phyloP scores from a whole-genome alignment of 2,329 filamentous ascomycete genomes.

The Verticillium albo-atrum region DNA sequence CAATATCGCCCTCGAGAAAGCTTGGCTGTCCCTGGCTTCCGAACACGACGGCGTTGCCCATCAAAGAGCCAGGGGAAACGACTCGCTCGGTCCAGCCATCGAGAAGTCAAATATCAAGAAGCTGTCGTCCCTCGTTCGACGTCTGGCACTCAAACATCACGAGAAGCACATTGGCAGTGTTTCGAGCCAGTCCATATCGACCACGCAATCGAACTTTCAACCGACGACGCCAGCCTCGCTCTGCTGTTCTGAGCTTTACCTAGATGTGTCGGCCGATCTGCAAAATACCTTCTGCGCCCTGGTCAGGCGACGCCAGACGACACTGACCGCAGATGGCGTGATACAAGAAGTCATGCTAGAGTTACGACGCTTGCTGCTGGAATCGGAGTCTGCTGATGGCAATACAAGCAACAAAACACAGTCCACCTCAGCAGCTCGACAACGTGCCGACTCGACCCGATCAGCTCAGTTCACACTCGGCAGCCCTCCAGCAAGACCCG shows the following conservation, averaged over 20 bases:
- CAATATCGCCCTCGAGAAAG: conserved; percentile 72
- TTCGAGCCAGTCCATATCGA: conserved; percentile 22
- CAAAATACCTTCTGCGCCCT: conserved; percentile 46
- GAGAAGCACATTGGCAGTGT: conserved; percentile 39
- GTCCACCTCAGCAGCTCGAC: background rate
- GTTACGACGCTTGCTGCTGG: conserved; percentile 4
- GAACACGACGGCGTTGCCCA: conserved; percentile 45
- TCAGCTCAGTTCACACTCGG: conserved; percentile 3
- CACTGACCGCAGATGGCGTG: conserved; percentile 39
- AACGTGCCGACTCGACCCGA: conserved; percentile 8
- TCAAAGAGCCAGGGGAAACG: conserved; percentile 26
- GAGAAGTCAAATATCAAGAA: conserved; percentile 30
- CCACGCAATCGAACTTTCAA: conserved; percentile 20
- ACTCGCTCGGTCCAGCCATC: conserved; percentile 25
- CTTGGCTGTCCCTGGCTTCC: conserved; percentile 63
- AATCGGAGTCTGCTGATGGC: background rate
- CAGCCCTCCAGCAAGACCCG: background rate
- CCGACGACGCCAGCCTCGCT: conserved; percentile 26
- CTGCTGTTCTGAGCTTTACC: conserved; percentile 44
- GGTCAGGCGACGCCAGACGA: conserved; percentile 31
- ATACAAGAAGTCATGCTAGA: conserved; percentile 38
- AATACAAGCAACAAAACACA: background rate
- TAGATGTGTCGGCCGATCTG: conserved; percentile 43
- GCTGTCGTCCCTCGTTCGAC: conserved; percentile 32
- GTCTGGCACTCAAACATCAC: conserved; percentile 41